phyloP scores from a whole-genome alignment of 2,329 filamentous ascomycete genomes.

The Cladosporium sp. region DNA sequence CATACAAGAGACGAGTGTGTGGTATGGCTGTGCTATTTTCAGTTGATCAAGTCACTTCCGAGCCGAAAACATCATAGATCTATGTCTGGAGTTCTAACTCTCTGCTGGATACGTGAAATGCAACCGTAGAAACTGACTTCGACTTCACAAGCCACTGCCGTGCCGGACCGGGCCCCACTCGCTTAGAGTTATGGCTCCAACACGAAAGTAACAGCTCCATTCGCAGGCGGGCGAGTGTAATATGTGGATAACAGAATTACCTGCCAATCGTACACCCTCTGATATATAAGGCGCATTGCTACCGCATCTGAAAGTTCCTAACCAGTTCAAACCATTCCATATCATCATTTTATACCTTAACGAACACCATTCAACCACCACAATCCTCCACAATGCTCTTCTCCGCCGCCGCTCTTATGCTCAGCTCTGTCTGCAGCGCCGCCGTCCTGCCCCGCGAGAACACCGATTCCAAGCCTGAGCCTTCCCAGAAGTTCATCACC shows the following conservation, averaged over 20 bases:
- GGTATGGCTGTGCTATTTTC: no score
- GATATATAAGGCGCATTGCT: not conserved
- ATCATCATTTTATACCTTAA: no score
- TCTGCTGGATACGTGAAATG: no score
- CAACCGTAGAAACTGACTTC: no score
- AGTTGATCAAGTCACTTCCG: no score
- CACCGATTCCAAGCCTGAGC: not conserved
- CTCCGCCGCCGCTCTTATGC: constrained; percentile 10
- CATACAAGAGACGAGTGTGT: no score
- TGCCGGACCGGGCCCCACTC: not conserved
- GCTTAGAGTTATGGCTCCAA: not conserved
- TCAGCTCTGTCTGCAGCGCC: constrained; percentile 11
- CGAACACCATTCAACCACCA: not conserved
- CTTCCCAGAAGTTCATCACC: constrained; percentile 14
- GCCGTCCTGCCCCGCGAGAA: constrained; percentile 9
- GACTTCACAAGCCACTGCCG: not conserved
- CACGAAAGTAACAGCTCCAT: not conserved
- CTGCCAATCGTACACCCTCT: not conserved
- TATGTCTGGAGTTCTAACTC: no score
- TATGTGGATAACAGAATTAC: not conserved
- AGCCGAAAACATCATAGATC: no score
- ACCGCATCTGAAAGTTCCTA: not conserved
- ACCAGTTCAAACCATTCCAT: not conserved
- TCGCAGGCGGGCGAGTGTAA: not conserved
- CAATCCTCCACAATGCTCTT: constrained; percentile 3